These are phyloP conservation scores for Cocos nucifera DNA, from an alignment of 176 grass and related monocot species.

Conservation along the genomic window DNA sequence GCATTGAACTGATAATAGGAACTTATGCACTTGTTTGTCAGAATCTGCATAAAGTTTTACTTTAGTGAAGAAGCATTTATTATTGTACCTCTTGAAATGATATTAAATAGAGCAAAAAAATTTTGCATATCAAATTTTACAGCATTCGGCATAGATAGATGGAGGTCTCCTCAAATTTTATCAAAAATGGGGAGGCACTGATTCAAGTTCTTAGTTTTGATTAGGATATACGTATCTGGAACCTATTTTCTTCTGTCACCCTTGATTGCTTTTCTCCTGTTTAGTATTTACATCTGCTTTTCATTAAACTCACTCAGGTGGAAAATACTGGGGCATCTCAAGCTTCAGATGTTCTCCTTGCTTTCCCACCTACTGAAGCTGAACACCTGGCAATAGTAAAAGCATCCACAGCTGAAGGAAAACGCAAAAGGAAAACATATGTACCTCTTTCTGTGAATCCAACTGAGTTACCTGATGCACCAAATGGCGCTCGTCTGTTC, in stretches of 20 bases:
- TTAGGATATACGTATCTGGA: no score
- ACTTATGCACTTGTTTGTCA: no score
- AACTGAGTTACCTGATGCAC: slow-evolving; percentile 2
- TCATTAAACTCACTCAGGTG: slow-evolving; percentile 9
- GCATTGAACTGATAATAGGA: no score
- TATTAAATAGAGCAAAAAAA: no score
- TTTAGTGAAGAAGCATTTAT: no score
- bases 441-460: slow-evolving; percentile 17
- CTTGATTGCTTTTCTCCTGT: neutral
- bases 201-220: no score
- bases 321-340: slow-evolving; percentile 19
- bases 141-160: no score
- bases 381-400: slow-evolving; percentile 18
- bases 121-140: no score
- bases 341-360: slow-evolving; percentile 18
- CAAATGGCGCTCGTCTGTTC: slow-evolving; percentile 19
- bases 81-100: no score
- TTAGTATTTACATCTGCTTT: neutral
- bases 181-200: no score
- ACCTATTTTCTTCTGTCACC: neutral
- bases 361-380: slow-evolving; percentile 24
- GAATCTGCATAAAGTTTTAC: no score
- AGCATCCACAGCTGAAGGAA: slow-evolving; percentile 19
- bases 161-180: no score
- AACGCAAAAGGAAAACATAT: slow-evolving; percentile 26